Conservation (phyloP, 2,329 filamentous ascomycete species). For the Aspergillus sp. region DNA sequence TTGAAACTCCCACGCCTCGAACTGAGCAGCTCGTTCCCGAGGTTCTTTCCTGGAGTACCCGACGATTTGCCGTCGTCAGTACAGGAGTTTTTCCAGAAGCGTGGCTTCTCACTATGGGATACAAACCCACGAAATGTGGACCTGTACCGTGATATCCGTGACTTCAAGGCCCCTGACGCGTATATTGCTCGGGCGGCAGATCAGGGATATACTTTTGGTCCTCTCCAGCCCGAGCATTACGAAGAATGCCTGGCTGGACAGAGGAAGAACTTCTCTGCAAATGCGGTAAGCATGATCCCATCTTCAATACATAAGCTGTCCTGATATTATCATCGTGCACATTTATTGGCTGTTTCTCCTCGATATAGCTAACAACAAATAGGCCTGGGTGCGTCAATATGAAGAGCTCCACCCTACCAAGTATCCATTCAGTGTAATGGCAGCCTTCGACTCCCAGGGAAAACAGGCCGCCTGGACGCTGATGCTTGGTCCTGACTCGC, state of each 20-base stretch:
- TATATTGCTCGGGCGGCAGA: slow-evolving; percentile 40
- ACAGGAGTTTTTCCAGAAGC: slow-evolving; percentile 46
- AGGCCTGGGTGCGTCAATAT: slow-evolving; percentile 47
- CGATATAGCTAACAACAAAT: too few relatives aligned
- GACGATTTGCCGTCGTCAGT: slow-evolving; percentile 36
- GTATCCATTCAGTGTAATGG: slow-evolving; percentile 46
- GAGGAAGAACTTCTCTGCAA: slow-evolving; percentile 41
- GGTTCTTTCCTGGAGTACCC: slow-evolving; percentile 51
- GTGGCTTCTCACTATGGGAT: slow-evolving; percentile 39
- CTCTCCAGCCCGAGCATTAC: slow-evolving; percentile 39
- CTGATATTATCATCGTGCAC: too few relatives aligned
- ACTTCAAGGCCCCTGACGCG: slow-evolving; percentile 37
- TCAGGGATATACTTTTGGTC: slow-evolving; percentile 38
- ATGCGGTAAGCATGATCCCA: slow-evolving; percentile 30
- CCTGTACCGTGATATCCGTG: slow-evolving; percentile 42
- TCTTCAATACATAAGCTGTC: too few relatives aligned
- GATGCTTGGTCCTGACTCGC: slow-evolving; percentile 41
- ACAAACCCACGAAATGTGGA: slow-evolving; percentile 36
- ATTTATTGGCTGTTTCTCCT: too few relatives aligned
- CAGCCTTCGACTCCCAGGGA: slow-evolving; percentile 40
- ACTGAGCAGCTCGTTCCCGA: slow-evolving; percentile 40
- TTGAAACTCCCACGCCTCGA: slow-evolving; percentile 28
- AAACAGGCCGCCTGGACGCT: slow-evolving; percentile 50
- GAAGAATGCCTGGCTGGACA: slow-evolving; percentile 44
- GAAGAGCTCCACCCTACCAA: slow-evolving; percentile 35